Evolutionary conservation across 2,329 filamentous ascomycete species (phyloP).

Genomic region (Trichoderma sp.): DNA sequence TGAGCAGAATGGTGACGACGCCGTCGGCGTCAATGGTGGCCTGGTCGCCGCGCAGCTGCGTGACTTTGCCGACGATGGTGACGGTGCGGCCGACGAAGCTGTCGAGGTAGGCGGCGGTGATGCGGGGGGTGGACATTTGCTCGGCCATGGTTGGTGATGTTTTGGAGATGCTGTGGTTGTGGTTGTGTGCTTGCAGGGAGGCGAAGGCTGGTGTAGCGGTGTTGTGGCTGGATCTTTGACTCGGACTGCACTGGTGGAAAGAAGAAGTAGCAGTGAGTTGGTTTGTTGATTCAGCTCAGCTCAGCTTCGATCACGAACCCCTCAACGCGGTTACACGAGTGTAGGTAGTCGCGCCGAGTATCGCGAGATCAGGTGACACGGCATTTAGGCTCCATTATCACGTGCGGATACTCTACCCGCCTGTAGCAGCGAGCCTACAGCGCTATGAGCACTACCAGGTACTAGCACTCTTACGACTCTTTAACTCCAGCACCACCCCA

Average conservation of each 20-base stretch:
- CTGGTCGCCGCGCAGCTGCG: slow-evolving; percentile 77
- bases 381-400: neutral
- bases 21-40: slow-evolving; percentile 83
- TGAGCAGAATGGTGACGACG: slow-evolving; percentile 72
- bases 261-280: neutral
- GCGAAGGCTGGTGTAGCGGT: neutral
- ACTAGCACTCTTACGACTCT: neutral
- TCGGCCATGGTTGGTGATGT: slow-evolving; percentile 59
- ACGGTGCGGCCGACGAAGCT: slow-evolving; percentile 75
- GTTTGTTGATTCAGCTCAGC: neutral
- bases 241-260: no score
- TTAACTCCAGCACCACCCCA: neutral
- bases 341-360: slow-evolving; percentile 11
- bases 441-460: neutral
- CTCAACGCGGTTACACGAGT: slow-evolving; percentile 23
- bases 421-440: neutral
- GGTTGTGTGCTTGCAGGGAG: neutral
- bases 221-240: neutral
- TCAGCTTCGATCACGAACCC: neutral
- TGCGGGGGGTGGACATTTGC: slow-evolving; percentile 73
- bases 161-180: neutral
- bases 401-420: neutral
- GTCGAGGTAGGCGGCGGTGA: slow-evolving; percentile 79
- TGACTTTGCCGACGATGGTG: slow-evolving; percentile 83
- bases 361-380: slow-evolving; percentile 27